These are phyloP conservation scores for Pezicula radicicola DNA, from an alignment of 2,329 filamentous ascomycete genomes.

Conservation along the genomic window DNA sequence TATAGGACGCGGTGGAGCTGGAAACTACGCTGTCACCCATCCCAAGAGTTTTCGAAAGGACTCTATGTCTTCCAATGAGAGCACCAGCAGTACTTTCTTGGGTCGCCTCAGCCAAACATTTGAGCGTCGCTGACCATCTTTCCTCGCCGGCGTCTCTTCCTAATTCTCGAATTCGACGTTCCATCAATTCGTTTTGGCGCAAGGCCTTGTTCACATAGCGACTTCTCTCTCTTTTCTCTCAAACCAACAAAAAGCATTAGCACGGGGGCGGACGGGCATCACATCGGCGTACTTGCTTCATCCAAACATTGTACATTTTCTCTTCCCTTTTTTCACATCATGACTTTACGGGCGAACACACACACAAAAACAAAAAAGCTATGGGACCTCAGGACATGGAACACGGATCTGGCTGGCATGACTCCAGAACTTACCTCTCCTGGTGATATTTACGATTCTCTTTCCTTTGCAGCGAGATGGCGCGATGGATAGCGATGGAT, in stretches of 20 bases:
- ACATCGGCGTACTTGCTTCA: no score
- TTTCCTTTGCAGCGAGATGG: slow-evolving; percentile 13
- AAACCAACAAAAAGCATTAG: no score
- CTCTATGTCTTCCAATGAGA: slow-evolving; percentile 17
- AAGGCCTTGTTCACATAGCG: no score
- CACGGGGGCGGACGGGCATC: no score
- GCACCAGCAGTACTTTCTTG: slow-evolving; percentile 18
- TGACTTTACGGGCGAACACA: slow-evolving; percentile 8
- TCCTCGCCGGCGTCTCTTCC: not conserved
- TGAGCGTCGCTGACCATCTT: slow-evolving; percentile 13
- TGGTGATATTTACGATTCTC: slow-evolving; percentile 21
- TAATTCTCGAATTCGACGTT: slow-evolving; percentile 2
- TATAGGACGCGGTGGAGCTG: slow-evolving; percentile 28
- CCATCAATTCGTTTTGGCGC: not conserved
- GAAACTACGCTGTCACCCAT: slow-evolving; percentile 18
- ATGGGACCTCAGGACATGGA: slow-evolving; percentile 24
- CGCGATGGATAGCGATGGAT: slow-evolving; percentile 15
- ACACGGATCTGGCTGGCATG: slow-evolving; percentile 22
- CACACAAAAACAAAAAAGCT: slow-evolving; percentile 12
- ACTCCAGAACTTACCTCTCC: slow-evolving; percentile 20
- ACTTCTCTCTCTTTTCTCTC: no score
- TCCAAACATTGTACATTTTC: no score
- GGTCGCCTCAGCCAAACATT: slow-evolving; percentile 19
- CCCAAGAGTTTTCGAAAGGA: slow-evolving; percentile 16
- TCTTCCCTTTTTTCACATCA: not conserved